phyloP scores from a whole-genome alignment of 2,329 filamentous ascomycete species.

The Alternaria hordeiaustralica region DNA sequence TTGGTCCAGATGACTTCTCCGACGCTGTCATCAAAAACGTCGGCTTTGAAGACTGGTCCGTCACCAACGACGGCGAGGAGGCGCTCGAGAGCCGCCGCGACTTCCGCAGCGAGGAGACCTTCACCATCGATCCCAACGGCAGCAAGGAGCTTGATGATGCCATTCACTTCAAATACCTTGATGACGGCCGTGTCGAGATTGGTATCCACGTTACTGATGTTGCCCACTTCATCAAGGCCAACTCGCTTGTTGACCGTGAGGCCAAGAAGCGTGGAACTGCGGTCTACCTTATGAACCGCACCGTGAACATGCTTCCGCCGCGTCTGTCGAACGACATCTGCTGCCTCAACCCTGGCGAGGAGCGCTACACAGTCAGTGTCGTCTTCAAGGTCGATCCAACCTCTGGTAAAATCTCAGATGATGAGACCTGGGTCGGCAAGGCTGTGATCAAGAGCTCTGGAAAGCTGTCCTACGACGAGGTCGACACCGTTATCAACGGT shows the following conservation, averaged over 20 bases:
- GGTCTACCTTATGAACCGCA: slow-evolving; percentile 92
- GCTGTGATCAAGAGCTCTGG: slow-evolving; percentile 90
- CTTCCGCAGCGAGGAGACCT: slow-evolving; percentile 85
- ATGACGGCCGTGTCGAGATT: slow-evolving; percentile 88
- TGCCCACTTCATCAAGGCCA: slow-evolving; percentile 94
- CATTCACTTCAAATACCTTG: slow-evolving; percentile 84
- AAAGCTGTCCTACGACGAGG: slow-evolving; percentile 83
- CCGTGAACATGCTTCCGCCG: slow-evolving; percentile 83
- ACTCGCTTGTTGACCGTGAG: slow-evolving; percentile 94
- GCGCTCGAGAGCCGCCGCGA: slow-evolving; percentile 79
- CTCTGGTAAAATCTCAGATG: slow-evolving; percentile 79
- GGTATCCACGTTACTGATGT: slow-evolving; percentile 95
- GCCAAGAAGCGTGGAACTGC: slow-evolving; percentile 97
- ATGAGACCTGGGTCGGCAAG: slow-evolving; percentile 93
- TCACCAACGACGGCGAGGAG: slow-evolving; percentile 81
- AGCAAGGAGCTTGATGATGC: slow-evolving; percentile 90
- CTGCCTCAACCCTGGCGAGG: slow-evolving; percentile 84
- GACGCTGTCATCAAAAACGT: slow-evolving; percentile 95
- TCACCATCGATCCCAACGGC: slow-evolving; percentile 91
- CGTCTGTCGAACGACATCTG: slow-evolving; percentile 87
- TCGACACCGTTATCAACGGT: slow-evolving; percentile 79
- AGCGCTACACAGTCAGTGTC: slow-evolving; percentile 88
- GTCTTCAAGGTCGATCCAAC: slow-evolving; percentile 88
- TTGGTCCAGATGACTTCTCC: slow-evolving; percentile 95
- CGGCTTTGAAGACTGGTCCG: slow-evolving; percentile 88